Evolutionary conservation across 106 monocot genomes (phyloP), one percentile per base, ranked within the genome.

Genomic region (Dendrobium huoshanense): DNA sequence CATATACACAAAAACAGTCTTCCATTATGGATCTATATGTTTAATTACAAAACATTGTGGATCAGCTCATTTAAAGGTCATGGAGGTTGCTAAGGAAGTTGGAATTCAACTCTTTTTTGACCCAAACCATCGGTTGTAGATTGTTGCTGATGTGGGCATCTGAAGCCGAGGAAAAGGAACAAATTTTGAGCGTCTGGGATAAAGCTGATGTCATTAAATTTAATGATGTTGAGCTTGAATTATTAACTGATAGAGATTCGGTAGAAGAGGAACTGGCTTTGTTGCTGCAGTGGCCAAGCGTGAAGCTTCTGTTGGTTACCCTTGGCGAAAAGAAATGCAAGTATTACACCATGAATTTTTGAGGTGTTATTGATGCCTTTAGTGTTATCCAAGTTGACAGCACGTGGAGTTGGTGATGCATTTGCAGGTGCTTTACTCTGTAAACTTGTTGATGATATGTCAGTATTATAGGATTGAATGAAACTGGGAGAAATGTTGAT

Each of bases 361-460:
- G 58, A n/a, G 96, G 96, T 18, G 42, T 81, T 13, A 92, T 97
- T 0, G 89, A 85, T 17, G 84, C 87, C 10, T 82, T 90, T 67
- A 31, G 18, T 31, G 31, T 31, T 31, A 31, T 0, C 31, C 31
- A 31, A 31, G 31, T 31, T 31, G 31, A 31, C 1, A 31, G 90
- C 94, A 18, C 91, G 92, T 2, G 96, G 94, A 4, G 94, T 92
- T 22, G 96, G 96, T 10, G 94, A 97, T 81, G 94, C 96, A 7
- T 97, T 97, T 76, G 85, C 90, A 4, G 96, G 92, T 11, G 88
- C 92, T 72, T 31, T 94, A 84, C 85, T 97, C 27, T 15, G 72
- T 24, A 87, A 84, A 80, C 47, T 97, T 16, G 84, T 88, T 15
- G 80, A 85, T 9, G 92, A 97, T 81, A 82, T 77, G 33, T 97